Evolutionary conservation across 2,329 filamentous ascomycete species (phyloP), one percentile per base, ranked within the genome.

Genomic region (Ceratocystis alfenasii): DNA sequence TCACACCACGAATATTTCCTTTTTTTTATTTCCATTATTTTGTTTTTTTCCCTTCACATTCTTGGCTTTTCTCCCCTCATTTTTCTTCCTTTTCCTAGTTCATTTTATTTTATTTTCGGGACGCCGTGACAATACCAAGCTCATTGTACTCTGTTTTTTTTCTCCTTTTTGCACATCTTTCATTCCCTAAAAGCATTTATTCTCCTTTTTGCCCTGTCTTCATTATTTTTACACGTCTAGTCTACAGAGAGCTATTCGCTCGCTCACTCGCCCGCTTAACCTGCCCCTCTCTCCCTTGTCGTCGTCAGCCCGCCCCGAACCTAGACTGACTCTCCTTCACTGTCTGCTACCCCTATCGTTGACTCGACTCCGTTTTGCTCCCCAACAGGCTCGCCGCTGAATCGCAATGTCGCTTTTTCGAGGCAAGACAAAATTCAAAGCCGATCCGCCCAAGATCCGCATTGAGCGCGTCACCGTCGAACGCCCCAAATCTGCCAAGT

Each of bases 381-480:
- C 22, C 15, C 53, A 41, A 10, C 36, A 41, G 36, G 36, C 59
- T 25, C 46, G 33, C 53, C 20, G 41, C 30, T 20, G 17, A 33
- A 25, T 44, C 36, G 50, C 4, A 17, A 73, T 73, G 72, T 70
- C 71, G 33, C 74, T 78, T 65, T 75, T 78, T 68, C 75, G 75
- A 68, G 74, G 73, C 64, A 78, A 78, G 68, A 76, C 76, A 69
- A 83, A 81, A 71, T 78, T 81, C 74, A 81, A 82, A 73, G 74
- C 77, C 69, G 77, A 80, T 68, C 75, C 77, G 64, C 77, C 79
- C 66, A 77, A 76, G 68, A 78, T 82, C 70, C 78, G 80, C 68
- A 79, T 81, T 70, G 80, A 83, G 72, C 80, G 79, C 69, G 79
- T 82, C 66, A 74, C 77, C 64, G 75, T 82, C 71, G 76, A 76